phyloP scores from a whole-genome alignment of 1,139 yeast species.

The Saccharomyces hybrid region DNA sequence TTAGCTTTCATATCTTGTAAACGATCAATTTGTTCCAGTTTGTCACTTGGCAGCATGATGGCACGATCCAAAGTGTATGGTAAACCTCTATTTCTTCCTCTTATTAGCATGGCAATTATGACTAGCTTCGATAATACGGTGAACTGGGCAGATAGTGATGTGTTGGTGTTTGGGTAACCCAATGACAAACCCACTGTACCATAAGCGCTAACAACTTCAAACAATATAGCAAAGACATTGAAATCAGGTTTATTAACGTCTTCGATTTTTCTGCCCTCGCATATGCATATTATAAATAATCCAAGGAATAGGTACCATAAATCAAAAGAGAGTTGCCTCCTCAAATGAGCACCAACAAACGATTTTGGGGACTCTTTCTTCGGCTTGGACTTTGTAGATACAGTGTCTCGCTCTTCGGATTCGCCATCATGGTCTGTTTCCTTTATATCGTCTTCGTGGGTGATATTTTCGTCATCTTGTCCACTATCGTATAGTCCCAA shows the following conservation, averaged over 20 bases:
- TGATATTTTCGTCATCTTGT: background rate
- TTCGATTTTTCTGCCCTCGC: slow-evolving; percentile 59
- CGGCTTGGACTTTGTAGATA: slow-evolving; percentile 5
- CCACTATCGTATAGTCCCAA: slow-evolving; percentile 57
- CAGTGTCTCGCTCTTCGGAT: background rate
- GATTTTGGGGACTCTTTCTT: slow-evolving; percentile 34
- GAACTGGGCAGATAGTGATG: slow-evolving; percentile 73
- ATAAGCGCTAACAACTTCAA: slow-evolving; percentile 89
- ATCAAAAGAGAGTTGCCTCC: slow-evolving; percentile 87
- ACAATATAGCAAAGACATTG: slow-evolving; percentile 62
- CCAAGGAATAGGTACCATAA: slow-evolving; percentile 89
- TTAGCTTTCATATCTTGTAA: slow-evolving; percentile 42
- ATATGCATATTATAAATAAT: slow-evolving; percentile 72
- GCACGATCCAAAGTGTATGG: slow-evolving; percentile 93
- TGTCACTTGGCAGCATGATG: slow-evolving; percentile 70
- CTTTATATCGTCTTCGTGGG: slow-evolving; percentile 37
- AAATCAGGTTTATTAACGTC: slow-evolving; percentile 43
- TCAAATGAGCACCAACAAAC: slow-evolving; percentile 76
- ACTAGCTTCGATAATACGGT: slow-evolving; percentile 69
- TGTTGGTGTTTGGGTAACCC: slow-evolving; percentile 61
- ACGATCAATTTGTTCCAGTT: slow-evolving; percentile 57
- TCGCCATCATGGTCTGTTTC: slow-evolving; percentile 19
- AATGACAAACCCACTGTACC: slow-evolving; percentile 90
- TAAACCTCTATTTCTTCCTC: slow-evolving; percentile 94
- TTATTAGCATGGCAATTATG: slow-evolving; percentile 77